phyloP scores from a whole-genome alignment of 2,329 filamentous ascomycete species.

The Trichoderma lentiforme region DNA sequence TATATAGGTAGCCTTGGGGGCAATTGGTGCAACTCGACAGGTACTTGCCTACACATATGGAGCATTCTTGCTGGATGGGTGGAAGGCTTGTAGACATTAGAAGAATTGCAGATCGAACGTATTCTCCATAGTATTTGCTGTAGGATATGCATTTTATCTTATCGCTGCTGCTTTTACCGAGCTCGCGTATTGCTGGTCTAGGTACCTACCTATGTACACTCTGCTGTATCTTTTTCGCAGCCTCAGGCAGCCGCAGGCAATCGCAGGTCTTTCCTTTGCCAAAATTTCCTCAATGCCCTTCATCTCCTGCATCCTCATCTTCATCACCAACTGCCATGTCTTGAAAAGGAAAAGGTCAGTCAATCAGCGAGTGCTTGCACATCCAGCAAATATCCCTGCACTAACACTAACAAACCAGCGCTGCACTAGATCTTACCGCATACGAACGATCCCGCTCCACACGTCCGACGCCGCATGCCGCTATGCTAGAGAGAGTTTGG shows the following conservation, averaged over 20 bases:
- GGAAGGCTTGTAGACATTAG: background rate
- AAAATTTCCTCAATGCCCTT: background rate
- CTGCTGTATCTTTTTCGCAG: too few relatives aligned
- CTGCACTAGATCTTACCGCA: background rate
- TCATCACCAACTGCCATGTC: background rate
- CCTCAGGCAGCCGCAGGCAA: background rate
- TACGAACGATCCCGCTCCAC: background rate
- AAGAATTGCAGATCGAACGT: background rate
- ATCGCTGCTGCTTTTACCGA: too few relatives aligned
- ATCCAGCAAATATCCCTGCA: background rate
- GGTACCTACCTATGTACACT: too few relatives aligned
- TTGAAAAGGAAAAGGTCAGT: background rate
- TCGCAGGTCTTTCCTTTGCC: background rate
- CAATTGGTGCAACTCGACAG: too few relatives aligned
- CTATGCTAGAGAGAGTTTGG: background rate
- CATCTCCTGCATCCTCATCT: background rate
- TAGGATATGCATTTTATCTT: too few relatives aligned
- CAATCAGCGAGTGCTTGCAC: background rate
- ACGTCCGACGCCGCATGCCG: background rate
- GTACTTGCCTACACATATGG: too few relatives aligned
- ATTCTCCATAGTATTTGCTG: background rate
- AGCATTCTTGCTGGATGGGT: background rate
- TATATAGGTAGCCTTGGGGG: too few relatives aligned
- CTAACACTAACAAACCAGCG: background rate
- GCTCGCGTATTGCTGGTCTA: too few relatives aligned